Evolutionary conservation across 1,139 yeast genomes (phyloP), one percentile per base, ranked within the genome.

Genomic region (Debaryomyces nepalensis): DNA sequence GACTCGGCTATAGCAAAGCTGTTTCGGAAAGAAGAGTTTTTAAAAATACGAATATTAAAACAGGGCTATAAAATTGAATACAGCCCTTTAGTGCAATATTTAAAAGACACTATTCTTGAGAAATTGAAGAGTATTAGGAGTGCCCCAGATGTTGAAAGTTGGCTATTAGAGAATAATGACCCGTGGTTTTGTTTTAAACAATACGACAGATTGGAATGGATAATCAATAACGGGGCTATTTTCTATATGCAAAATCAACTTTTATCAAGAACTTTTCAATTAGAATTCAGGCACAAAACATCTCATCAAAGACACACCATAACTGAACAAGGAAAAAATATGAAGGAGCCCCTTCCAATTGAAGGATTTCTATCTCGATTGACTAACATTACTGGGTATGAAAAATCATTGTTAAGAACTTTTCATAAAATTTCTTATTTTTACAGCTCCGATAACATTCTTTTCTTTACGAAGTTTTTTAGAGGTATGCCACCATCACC

Each of bases 181-280:
- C 60, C 71, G 52, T 56, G 88, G 87, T 46, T 75, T 73, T 58
- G 85, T 77, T 53, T 86, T 73, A 78, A 81, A 47, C 69, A 78
- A 38, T 87, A 84, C 56, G 96, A 88, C 58, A 66, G 90, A 26
- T 54, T 88, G 9, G 95, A 87, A 52, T 89, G 96, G 96, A 63
- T 82, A 7, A 61, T 72, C 37, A 83, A 81, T 32, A 73, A 75
- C 34, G 68, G 75, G 30, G 78, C 79, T 41, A 52, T 73, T 4
- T 68, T 82, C 20, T 61, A 51, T 42, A 51, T 68, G 23, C 64
- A 64, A 43, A 61, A 68, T 40, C 64, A 60, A 26, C 53, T 70
- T 3, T 48, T 61, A 19, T 44, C 55, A 12, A 42, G 49, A 2
- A 33, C 40, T 1, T 61, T 54, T 24, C 78, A 71, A 41, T 60